Evolutionary conservation across 192 early-diverging fungal species (phyloP).

Genomic region (Coemansia sp.): DNA sequence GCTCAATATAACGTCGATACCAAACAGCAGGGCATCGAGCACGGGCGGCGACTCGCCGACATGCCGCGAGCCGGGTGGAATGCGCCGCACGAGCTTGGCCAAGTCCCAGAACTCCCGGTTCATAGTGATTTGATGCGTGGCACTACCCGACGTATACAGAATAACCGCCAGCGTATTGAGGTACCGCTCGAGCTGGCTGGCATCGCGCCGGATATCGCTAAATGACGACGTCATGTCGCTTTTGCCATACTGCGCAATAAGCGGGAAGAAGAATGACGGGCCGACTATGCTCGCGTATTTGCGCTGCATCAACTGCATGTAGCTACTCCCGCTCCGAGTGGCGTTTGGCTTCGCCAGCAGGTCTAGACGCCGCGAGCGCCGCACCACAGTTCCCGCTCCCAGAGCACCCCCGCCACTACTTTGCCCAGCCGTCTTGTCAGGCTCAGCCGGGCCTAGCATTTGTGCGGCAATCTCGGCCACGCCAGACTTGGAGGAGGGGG

Average conservation of each 20-base stretch:
- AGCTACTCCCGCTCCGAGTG: not conserved
- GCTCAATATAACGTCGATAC: conserved; percentile 42
- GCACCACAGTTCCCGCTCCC: conserved; percentile 31
- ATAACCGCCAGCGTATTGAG: conserved; percentile 48
- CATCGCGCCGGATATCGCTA: conserved; percentile 34
- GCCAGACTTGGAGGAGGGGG: not conserved
- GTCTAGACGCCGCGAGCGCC: conserved; percentile 45
- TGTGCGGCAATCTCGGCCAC: not conserved
- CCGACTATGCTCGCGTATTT: conserved; percentile 29
- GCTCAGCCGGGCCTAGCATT: not conserved
- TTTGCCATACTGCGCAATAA: conserved; percentile 41
- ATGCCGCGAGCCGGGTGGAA: not conserved
- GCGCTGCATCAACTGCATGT: not conserved
- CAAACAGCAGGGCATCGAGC: conserved; percentile 46
- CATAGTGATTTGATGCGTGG: conserved; percentile 45
- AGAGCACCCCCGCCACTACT: not conserved
- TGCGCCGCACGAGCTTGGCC: conserved; percentile 24
- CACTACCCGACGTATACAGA: conserved; percentile 28
- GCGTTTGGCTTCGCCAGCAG: conserved; percentile 1
- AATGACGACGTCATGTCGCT: conserved; percentile 32
- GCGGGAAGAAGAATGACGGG: conserved; percentile 50
- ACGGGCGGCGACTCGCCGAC: conserved; percentile 37
- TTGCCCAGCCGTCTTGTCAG: not conserved
- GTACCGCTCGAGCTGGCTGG: conserved; percentile 29
- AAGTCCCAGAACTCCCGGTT: conserved; percentile 51